These are phyloP conservation scores for Orbilia brochopaga DNA, from an alignment of 2,329 filamentous ascomycete genomes.

Conservation along the genomic window DNA sequence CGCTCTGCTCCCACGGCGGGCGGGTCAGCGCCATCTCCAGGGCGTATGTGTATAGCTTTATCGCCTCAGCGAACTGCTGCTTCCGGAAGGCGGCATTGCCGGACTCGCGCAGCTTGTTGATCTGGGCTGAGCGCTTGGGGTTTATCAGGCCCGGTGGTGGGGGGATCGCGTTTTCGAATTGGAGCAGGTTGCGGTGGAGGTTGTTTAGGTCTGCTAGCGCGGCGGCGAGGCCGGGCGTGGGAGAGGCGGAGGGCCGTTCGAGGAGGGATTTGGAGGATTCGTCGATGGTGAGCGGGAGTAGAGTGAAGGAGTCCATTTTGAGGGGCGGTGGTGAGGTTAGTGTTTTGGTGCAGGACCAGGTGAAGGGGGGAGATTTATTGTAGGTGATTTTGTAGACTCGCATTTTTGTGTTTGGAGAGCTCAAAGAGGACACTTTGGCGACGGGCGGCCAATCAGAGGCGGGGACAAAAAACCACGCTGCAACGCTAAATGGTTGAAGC, in stretches of 20 bases:
- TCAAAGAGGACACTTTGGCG: too few species aligned
- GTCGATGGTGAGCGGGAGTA: constrained; percentile 81
- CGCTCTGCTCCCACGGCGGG: constrained; percentile 85
- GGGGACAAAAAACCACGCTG: too few species aligned
- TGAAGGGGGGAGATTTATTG: too few species aligned
- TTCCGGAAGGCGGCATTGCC: constrained; percentile 86
- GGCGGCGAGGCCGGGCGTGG: constrained; percentile 64
- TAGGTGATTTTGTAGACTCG: too few species aligned
- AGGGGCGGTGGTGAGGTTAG: constrained; percentile 60
- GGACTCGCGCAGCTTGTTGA: constrained; percentile 86
- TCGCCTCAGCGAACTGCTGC: constrained; percentile 73
- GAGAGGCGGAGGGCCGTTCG: constrained; percentile 58
- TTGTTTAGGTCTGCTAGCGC: constrained; percentile 77
- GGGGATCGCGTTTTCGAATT: constrained; percentile 70
- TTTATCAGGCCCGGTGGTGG: constrained; percentile 89
- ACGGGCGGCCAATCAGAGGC: too few species aligned
- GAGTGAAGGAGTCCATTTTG: constrained; percentile 73
- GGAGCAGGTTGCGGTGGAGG: constrained; percentile 76
- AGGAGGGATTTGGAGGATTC: constrained; percentile 78
- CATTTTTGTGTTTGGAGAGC: too few species aligned
- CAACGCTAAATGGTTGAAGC: too few species aligned
- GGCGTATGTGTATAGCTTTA: constrained; percentile 81
- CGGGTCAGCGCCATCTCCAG: constrained; percentile 84
- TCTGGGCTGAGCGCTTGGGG: constrained; percentile 85
- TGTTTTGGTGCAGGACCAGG: neutral